phyloP scores from a whole-genome alignment of 805 yeast genomes.

The Candida chilensis region DNA sequence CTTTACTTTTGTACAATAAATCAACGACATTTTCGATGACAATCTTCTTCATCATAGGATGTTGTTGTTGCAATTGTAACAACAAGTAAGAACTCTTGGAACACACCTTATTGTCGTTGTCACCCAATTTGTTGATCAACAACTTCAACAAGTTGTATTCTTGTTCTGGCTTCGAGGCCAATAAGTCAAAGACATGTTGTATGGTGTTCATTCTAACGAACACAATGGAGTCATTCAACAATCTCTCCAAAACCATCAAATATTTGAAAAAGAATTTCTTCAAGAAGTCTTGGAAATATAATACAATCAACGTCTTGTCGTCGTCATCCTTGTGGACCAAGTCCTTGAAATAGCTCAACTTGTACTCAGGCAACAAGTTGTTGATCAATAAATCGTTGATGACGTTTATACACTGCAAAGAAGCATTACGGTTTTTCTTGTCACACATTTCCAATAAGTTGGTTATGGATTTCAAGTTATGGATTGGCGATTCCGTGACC shows the following conservation, averaged over 20 bases:
- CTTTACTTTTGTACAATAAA: slow-evolving; percentile 64
- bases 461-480: slow-evolving; percentile 77
- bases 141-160: slow-evolving; percentile 83
- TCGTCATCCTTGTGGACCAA: slow-evolving; percentile 28
- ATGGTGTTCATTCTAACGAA: slow-evolving; percentile 78
- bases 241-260: slow-evolving; percentile 64
- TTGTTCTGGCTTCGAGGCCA: slow-evolving; percentile 89
- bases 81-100: slow-evolving; percentile 81
- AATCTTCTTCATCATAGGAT: slow-evolving; percentile 90
- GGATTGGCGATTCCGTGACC: slow-evolving; percentile 92
- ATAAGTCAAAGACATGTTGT: slow-evolving; percentile 67
- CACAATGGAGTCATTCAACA: slow-evolving; percentile 86
- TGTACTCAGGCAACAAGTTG: slow-evolving; percentile 74
- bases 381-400: slow-evolving; percentile 79
- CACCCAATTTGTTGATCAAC: slow-evolving; percentile 93
- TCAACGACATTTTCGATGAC: slow-evolving; percentile 77
- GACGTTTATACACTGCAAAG: slow-evolving; percentile 84
- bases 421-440: slow-evolving; percentile 89
- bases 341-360: slow-evolving; percentile 61
- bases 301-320: slow-evolving; percentile 52
- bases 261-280: slow-evolving; percentile 71
- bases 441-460: slow-evolving; percentile 70
- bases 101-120: slow-evolving; percentile 80
- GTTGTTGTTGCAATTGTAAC: slow-evolving; percentile 75
- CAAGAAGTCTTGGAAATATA: slow-evolving; percentile 84